These are phyloP conservation scores for Sungouiella thailandica DNA, from an alignment of 805 yeast species.

Conservation along the genomic window DNA sequence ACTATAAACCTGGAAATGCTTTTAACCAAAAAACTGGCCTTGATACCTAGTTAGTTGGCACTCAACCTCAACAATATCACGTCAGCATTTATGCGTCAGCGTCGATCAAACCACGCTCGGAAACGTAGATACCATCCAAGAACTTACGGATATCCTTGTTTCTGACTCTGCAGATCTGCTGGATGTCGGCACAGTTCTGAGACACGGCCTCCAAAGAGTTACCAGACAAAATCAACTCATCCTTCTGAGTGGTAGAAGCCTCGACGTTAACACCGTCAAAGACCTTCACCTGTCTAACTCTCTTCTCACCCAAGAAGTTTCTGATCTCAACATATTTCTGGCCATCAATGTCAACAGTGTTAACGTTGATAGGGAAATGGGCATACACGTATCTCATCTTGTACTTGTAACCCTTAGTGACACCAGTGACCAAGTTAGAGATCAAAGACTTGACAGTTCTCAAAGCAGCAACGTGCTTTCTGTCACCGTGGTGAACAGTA, in stretches of 20 bases:
- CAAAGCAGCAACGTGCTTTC: conserved; percentile 99
- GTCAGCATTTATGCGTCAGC: conserved; percentile 47
- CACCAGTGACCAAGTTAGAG: conserved; percentile 95
- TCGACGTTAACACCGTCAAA: conserved; percentile 86
- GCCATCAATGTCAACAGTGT: conserved; percentile 78
- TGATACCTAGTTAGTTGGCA: no score
- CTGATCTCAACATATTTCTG: conserved; percentile 83
- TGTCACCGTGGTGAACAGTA: conserved; percentile 97
- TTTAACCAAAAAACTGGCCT: conserved; percentile 13
- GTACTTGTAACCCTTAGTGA: conserved; percentile 98
- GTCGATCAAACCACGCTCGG: conserved; percentile 85
- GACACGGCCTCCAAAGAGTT: conserved; percentile 97
- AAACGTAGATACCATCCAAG: conserved; percentile 99
- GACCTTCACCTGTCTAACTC: conserved; percentile 83
- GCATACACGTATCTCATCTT: conserved; percentile 99
- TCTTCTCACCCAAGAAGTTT: conserved; percentile 99
- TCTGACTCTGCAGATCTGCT: conserved; percentile 97
- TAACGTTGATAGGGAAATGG: conserved; percentile 99
- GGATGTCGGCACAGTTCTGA: conserved; percentile 97
- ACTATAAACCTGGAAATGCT: conserved; percentile 28
- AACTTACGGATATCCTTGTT: conserved; percentile 99
- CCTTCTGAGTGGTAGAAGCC: conserved; percentile 82
- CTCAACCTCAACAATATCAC: no score
- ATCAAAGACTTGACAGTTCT: conserved; percentile 97
- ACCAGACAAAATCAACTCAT: conserved; percentile 88